Evolutionary conservation across 2,329 filamentous ascomycete species (phyloP).

Genomic region (Huntiella moniliformis): DNA sequence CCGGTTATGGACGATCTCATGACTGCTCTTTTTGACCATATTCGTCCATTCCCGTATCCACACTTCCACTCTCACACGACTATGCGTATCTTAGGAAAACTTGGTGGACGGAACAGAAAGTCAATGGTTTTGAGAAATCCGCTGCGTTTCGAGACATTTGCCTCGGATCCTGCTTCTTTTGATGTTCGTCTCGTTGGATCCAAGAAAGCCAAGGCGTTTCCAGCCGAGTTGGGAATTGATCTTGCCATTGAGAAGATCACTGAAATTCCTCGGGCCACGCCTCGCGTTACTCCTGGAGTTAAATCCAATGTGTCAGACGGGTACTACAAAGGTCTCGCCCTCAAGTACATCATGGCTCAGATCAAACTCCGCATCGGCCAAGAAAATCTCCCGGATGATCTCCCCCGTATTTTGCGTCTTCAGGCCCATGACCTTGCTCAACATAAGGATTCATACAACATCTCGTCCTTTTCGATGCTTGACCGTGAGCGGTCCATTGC

Average conservation of each 20-base stretch:
- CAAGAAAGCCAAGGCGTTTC: slow-evolving; percentile 74
- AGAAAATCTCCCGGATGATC: slow-evolving; percentile 76
- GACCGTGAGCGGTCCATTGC: slow-evolving; percentile 66
- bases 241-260: slow-evolving; percentile 73
- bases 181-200: slow-evolving; percentile 81
- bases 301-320: slow-evolving; percentile 47
- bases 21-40: slow-evolving; percentile 90
- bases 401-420: slow-evolving; percentile 65
- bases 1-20: slow-evolving; percentile 97
- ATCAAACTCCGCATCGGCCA: slow-evolving; percentile 78
- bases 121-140: slow-evolving; percentile 80
- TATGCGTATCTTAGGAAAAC: slow-evolving; percentile 89
- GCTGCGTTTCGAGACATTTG: slow-evolving; percentile 66
- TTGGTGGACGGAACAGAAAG: slow-evolving; percentile 86
- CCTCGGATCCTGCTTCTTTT: slow-evolving; percentile 74
- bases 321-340: slow-evolving; percentile 86
- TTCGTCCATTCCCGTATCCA: slow-evolving; percentile 83
- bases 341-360: slow-evolving; percentile 72
- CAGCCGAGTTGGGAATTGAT: slow-evolving; percentile 69
- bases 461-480: slow-evolving; percentile 52
- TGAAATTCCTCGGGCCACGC: slow-evolving; percentile 47
- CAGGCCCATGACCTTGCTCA: slow-evolving; percentile 72
- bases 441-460: slow-evolving; percentile 51
- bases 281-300: slow-evolving; percentile 19
- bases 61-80: slow-evolving; percentile 97